These are phyloP conservation scores for Jamesozyma spencerorum DNA, from an alignment of 805 yeast genomes.

Conservation along the genomic window DNA sequence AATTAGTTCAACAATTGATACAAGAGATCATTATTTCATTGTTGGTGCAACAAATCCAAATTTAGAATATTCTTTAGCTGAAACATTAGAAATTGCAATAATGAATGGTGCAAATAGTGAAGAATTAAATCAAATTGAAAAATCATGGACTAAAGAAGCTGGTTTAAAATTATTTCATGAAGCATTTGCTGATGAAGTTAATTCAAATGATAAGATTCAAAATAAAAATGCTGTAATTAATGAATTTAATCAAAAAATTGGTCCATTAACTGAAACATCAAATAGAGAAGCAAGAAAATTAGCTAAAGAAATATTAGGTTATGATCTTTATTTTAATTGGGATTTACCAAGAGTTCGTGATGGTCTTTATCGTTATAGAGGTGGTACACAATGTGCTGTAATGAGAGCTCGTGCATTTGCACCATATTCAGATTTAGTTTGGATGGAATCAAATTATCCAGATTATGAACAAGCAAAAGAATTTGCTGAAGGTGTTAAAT, in stretches of 20 bases:
- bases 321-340: conserved; percentile 88
- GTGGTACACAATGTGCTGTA: conserved; percentile 95
- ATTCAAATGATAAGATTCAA: conserved; percentile 37
- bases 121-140: conserved; percentile 62
- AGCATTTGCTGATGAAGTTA: conserved; percentile 80
- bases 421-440: conserved; percentile 88
- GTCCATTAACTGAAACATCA: conserved; percentile 68
- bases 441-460: conserved; percentile 98
- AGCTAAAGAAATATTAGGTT: conserved; percentile 68
- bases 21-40: conserved; percentile 87
- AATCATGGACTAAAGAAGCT: conserved; percentile 73
- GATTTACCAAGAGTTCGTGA: conserved; percentile 91
- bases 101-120: conserved; percentile 60
- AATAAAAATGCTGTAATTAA: conserved; percentile 48
- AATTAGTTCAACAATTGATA: conserved; percentile 86
- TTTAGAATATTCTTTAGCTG: conserved; percentile 49
- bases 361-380: conserved; percentile 91
- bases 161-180: conserved; percentile 83
- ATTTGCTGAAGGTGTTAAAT: conserved; percentile 85
- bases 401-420: conserved; percentile 94
- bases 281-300: conserved; percentile 69
- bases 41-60: conserved; percentile 86
- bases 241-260: conserved; percentile 57
- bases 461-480: conserved; percentile 89
- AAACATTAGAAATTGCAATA: conserved; percentile 78